Evolutionary conservation across 352 stramenopile species (phyloP), one percentile per base, ranked within the genome.

Genomic region (Phytophthora macrochlamydospora): DNA sequence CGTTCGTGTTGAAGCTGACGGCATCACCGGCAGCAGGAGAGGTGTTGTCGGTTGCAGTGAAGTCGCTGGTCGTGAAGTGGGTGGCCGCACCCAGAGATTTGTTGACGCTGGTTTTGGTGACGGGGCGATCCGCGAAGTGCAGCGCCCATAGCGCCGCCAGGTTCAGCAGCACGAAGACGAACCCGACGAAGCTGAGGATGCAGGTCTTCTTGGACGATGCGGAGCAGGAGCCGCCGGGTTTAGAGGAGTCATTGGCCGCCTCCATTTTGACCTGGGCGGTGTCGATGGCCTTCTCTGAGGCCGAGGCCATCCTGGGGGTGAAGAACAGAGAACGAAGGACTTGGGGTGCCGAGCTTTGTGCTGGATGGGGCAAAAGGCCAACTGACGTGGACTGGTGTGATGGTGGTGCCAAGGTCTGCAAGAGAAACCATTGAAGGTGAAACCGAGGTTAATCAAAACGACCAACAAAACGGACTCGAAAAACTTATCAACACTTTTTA

Each of bases 141-240:
- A 92, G 68, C 32, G 82, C 67, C 69, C 85, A 92, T 18, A 92
- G 58, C 13, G 79, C 83, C 7, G 73, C 76, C 44, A 89, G 57
- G 62, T 91, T 91, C 67, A 77, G 62, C 18, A 90, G 29, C 53
- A 90, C 78, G 45, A 89, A 90, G 49, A 87, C 30, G 51, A 87
- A 79, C 13, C 71, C 74, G 31, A 85, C 30, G 12, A 59, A 30
- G n/a, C 71, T 68, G 29, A 80, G 43, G 5, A 82, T 30, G 18
- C 44, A 50, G n/a, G 49, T 29, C 50, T 65, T 72, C 38, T 60
- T 69, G 9, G 51, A 33, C 18, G 44, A 28, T 7, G 29, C 54
- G 42, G 46, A 65, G n/a, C 57, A 57, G 6, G 43, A 49, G 0
- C 45, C 45, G 3, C 18, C 52, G 18, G 53, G 4, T 18, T 53